phyloP scores from a whole-genome alignment of 306 rosid species.

The Vicia faba region DNA sequence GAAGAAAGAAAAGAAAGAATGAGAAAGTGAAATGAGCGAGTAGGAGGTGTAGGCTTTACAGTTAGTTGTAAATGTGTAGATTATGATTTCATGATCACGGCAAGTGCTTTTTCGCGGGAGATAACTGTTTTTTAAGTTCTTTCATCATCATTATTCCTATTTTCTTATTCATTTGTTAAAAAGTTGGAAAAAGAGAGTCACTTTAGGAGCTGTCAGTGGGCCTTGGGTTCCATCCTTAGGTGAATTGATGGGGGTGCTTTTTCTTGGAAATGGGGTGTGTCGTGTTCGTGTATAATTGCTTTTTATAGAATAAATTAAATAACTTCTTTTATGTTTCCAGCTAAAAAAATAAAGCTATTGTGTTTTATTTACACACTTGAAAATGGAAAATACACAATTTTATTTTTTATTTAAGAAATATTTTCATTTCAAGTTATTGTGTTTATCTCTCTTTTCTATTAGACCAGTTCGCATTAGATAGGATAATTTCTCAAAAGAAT shows the following conservation, averaged over 20 bases:
- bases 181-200: background rate
- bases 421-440: no score
- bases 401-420: no score
- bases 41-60: constrained; percentile 55
- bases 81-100: constrained; percentile 47
- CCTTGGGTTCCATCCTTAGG: background rate
- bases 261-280: background rate
- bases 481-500: background rate
- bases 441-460: no score
- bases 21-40: constrained; percentile 1
- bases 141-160: constrained; percentile 26
- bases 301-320: constrained; percentile 1
- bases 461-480: background rate
- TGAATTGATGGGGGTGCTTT: background rate
- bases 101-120: constrained; percentile 73
- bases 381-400: no score
- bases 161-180: background rate
- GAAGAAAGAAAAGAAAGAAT: background rate
- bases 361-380: no score
- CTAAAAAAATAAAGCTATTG: no score
- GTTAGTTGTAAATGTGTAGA: constrained; percentile 53
- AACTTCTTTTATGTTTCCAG: no score
- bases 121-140: constrained; percentile 52
- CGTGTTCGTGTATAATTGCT: background rate
- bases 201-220: constrained; percentile 39